Percentiles rank a stretch among this genome's conserved stretches.
Evolutionary conservation across 129 eudicot genomes (phyloP).

Genomic region (Chrysanthemum lavandulifolium): DNA sequence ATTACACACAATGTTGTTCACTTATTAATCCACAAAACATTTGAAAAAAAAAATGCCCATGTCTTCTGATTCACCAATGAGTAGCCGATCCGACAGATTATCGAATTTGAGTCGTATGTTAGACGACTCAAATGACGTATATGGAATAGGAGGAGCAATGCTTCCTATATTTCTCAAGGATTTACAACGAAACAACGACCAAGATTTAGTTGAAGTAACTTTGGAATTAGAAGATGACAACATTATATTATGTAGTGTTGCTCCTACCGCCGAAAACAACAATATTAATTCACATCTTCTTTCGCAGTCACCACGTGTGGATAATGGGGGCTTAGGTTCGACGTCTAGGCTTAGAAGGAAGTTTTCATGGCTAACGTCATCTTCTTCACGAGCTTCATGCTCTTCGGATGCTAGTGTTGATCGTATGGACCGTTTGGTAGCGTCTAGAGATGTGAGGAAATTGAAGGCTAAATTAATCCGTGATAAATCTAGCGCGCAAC

Average conservation of each 20-base stretch:
- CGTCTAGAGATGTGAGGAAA: slow-evolving; percentile 65
- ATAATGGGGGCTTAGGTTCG: slow-evolving; percentile 20
- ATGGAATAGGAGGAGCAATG: slow-evolving; percentile 70
- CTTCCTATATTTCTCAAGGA: slow-evolving; percentile 80
- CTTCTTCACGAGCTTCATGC: slow-evolving; percentile 45
- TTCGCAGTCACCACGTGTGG: slow-evolving; percentile 8
- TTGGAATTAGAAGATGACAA: slow-evolving; percentile 60
- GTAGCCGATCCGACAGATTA: slow-evolving; percentile 33
- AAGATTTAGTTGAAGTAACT: slow-evolving; percentile 79
- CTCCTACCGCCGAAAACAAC: slow-evolving; percentile 34
- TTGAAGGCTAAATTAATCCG: slow-evolving; percentile 59
- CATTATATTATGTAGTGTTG: slow-evolving; percentile 56
- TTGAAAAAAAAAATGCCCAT: slow-evolving; percentile 8
- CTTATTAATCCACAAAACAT: background rate
- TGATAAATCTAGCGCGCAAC: slow-evolving; percentile 71
- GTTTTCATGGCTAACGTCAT: slow-evolving; percentile 56
- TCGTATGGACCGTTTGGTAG: slow-evolving; percentile 26
- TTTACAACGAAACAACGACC: slow-evolving; percentile 42
- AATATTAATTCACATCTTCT: slow-evolving; percentile 8
- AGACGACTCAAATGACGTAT: slow-evolving; percentile 35
- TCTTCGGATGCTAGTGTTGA: slow-evolving; percentile 43
- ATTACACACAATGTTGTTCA: background rate
- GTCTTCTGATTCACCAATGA: slow-evolving; percentile 35
- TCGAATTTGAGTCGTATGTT: slow-evolving; percentile 56
- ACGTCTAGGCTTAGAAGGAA: slow-evolving; percentile 51